Evolutionary conservation across 768 basidiomycete genomes (phyloP), one percentile per base, ranked within the genome.

Genomic region (Artomyces pyxidatus): DNA sequence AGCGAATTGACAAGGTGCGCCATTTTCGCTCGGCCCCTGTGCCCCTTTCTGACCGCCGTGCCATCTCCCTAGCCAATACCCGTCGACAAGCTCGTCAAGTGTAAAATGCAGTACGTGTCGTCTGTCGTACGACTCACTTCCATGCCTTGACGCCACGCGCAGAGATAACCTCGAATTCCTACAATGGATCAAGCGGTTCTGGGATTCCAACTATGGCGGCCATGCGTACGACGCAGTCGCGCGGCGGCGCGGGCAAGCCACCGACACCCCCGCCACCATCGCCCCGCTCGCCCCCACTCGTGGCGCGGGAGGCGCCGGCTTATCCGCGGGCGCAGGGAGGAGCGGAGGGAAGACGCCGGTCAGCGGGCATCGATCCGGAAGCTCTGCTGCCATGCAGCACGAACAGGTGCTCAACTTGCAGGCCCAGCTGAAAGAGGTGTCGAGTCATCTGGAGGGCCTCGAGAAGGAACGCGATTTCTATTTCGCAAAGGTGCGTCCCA

Each of bases 381-480:
- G 56, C 38, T 42, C 77, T 3, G 81, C 81, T 0, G 73, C 86
- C 2, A 76, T 79, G 61, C 74, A 83, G 9, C 80, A 74, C 56
- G 87, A 87, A 55, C 76, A 78, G 25, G 62, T 93, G 6, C 73
- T 80, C 53, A 72, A 72, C 37, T 68, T 95, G 48, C 87, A 86
- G 54, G 67, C 70, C 0, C 90, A 97, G 65, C 71, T 96, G 48
- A 76, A 79, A 54, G 96, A 98, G 54, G 74, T 96, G 71, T 78
- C 80, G 29, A 64, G 71, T 0, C 86, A 90, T 61, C 70, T 96
- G 55, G 92, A 94, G 62, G 88, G 89, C 1, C 71, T 98, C 32
- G 93, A 98, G 74, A 97, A 93, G 72, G 96, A 99, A 69, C 73
- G 94, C 40, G 94, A 98, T 65, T 98, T 99, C 67, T 99, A 99